These are phyloP conservation scores for Cystoisospora suis DNA, from an alignment of 169 alveolate genomes.

Conservation along the genomic window DNA sequence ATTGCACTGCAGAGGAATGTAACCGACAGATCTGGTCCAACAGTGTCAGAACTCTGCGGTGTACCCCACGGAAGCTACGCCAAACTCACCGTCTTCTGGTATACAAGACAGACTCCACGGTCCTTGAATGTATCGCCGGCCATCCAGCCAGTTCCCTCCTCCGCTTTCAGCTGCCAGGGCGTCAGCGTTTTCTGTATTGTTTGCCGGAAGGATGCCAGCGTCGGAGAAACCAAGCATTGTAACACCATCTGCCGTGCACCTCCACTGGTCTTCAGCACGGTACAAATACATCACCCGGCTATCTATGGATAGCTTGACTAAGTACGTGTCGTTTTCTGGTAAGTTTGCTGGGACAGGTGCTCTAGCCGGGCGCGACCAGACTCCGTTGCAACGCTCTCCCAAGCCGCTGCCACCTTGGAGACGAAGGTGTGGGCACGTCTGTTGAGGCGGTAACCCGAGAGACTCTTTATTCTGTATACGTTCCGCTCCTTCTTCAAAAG, in stretches of 20 bases:
- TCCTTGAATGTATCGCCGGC: background rate
- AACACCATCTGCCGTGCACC: constrained; percentile 18
- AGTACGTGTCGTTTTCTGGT: background rate
- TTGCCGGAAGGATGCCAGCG: background rate
- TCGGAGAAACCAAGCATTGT: constrained; percentile 13
- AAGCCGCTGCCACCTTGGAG: constrained; percentile 8
- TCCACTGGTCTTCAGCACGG: constrained; percentile 10
- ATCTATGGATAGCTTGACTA: constrained; percentile 4
- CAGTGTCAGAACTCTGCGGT: too few relatives aligned
- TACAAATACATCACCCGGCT: constrained; percentile 22
- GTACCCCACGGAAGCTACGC: too few relatives aligned
- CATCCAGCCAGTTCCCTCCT: constrained; percentile 26
- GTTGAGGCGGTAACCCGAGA: background rate
- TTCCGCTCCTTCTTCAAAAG: background rate
- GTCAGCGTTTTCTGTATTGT: background rate
- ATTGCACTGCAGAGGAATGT: background rate
- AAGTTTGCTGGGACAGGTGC: background rate
- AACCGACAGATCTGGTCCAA: too few relatives aligned
- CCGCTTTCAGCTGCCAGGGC: background rate
- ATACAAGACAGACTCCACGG: background rate
- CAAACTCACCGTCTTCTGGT: background rate
- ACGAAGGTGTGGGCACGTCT: background rate
- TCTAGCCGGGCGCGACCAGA: background rate
- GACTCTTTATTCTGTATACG: background rate
- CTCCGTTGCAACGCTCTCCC: constrained; percentile 18